Evolutionary conservation across 129 eudicot species (phyloP).

Genomic region (Escallonia herrerae): DNA sequence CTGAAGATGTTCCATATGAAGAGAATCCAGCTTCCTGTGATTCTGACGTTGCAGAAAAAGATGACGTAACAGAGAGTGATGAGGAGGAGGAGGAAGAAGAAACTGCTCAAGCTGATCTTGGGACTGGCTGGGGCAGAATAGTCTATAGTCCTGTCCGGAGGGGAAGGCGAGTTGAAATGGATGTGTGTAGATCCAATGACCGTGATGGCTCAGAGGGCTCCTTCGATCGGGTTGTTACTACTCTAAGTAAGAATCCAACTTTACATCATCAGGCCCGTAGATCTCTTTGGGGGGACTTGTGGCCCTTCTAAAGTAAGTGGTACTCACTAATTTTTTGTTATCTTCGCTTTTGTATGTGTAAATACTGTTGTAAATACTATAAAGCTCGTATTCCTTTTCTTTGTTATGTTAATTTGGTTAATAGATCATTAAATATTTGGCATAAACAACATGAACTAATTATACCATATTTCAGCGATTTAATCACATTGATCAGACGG

Average conservation of each 20-base stretch:
- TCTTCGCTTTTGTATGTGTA: neutral
- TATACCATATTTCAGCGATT: too few species aligned
- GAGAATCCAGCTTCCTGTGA: conserved; percentile 31
- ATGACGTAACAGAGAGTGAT: conserved; percentile 27
- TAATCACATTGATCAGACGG: too few species aligned
- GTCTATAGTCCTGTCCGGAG: conserved; percentile 55
- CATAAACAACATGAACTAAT: too few species aligned
- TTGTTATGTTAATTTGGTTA: neutral
- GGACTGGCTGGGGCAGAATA: conserved; percentile 94
- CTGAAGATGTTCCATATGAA: conserved; percentile 23
- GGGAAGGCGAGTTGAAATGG: conserved; percentile 75
- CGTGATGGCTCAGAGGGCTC: conserved; percentile 73
- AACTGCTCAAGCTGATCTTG: conserved; percentile 54
- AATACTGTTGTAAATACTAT: neutral
- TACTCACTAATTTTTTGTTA: neutral
- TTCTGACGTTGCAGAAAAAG: conserved; percentile 49
- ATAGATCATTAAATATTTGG: too few species aligned
- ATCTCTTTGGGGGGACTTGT: conserved; percentile 92
- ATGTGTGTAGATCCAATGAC: conserved; percentile 66
- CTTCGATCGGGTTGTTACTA: conserved; percentile 59
- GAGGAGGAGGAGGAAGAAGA: conserved; percentile 29
- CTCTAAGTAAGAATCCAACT: conserved; percentile 55
- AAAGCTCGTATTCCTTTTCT: neutral
- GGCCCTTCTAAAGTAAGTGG: conserved; percentile 57
- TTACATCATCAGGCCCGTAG: conserved; percentile 77